A percentile compares a stretch with the other conserved stretches of the same genome.
These are phyloP conservation scores for Platanthera guangdongensis DNA, from an alignment of 106 monocot species.

Conservation along the genomic window DNA sequence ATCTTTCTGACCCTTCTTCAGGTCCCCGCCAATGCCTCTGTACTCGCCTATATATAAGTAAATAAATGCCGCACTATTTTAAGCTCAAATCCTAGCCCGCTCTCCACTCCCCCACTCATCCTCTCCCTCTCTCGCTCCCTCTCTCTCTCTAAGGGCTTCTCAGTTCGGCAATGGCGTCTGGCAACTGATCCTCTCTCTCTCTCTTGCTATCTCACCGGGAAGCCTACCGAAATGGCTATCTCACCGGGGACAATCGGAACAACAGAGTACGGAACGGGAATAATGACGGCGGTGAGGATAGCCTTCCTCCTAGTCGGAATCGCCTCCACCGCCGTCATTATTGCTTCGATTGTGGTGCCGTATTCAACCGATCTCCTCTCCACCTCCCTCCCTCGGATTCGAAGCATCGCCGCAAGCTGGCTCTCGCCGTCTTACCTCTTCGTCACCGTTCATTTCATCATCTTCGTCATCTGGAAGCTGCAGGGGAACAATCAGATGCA, in stretches of 20 bases:
- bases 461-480: conserved; percentile 64
- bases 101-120: neutral
- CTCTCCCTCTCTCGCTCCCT: neutral
- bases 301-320: conserved; percentile 7
- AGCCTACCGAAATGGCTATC: neutral
- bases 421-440: conserved; percentile 39
- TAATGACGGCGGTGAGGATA: neutral
- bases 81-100: neutral
- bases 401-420: conserved; percentile 10
- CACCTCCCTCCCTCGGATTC: conserved; percentile 14
- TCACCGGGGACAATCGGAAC: neutral
- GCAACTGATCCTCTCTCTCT: neutral
- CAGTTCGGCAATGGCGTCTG: neutral
- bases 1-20: too few relatives aligned
- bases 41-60: too few relatives aligned
- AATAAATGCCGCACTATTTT: neutral
- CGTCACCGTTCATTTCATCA: conserved; percentile 59
- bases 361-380: conserved; percentile 6
- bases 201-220: neutral
- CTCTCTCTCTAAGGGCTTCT: neutral
- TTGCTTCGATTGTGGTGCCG: conserved; percentile 13
- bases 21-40: neutral
- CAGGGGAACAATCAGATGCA: conserved; percentile 14
- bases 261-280: neutral
- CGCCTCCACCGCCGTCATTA: neutral